Evolutionary conservation across 768 basidiomycete species (phyloP).

Genomic region (Tephrocybe sp.): DNA sequence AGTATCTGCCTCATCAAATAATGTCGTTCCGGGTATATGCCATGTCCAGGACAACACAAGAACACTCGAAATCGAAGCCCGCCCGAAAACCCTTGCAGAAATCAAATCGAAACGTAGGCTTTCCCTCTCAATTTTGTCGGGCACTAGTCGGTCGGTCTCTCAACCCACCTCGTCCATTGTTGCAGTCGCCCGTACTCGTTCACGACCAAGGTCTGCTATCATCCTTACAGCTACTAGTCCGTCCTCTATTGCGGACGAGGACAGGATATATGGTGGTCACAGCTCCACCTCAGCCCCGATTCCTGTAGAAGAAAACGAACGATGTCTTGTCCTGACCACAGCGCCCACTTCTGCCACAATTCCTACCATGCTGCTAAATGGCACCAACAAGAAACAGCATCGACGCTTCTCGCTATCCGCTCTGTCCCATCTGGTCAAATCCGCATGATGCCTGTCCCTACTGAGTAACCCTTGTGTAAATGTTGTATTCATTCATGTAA

Average conservation of each 20-base stretch:
- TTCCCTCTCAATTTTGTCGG: conserved; percentile 30
- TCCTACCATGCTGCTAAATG: no score
- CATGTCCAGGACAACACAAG: not conserved
- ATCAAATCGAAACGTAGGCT: conserved; percentile 37
- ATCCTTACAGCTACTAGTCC: conserved; percentile 3
- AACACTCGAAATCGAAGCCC: conserved; percentile 15
- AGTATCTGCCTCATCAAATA: not conserved
- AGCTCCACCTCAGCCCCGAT: not conserved
- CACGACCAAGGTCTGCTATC: conserved; percentile 9
- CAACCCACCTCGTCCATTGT: conserved; percentile 14
- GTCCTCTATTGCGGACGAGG: conserved; percentile 3
- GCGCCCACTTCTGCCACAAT: no score
- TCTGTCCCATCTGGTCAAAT: conserved; percentile 24
- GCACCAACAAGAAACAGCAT: conserved; percentile 17
- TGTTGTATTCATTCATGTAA: not conserved
- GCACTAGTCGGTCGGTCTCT: conserved; percentile 18
- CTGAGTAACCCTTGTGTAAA: not conserved
- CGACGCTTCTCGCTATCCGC: conserved; percentile 32
- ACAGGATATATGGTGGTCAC: not conserved
- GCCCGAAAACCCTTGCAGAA: conserved; percentile 32
- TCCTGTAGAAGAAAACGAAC: not conserved
- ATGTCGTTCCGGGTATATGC: not conserved
- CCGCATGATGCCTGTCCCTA: not conserved
- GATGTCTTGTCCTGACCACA: not conserved
- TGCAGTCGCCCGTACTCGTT: conserved; percentile 10